Evolutionary conservation across 2,329 filamentous ascomycete species (phyloP).

Genomic region (Epichloe elymi): DNA sequence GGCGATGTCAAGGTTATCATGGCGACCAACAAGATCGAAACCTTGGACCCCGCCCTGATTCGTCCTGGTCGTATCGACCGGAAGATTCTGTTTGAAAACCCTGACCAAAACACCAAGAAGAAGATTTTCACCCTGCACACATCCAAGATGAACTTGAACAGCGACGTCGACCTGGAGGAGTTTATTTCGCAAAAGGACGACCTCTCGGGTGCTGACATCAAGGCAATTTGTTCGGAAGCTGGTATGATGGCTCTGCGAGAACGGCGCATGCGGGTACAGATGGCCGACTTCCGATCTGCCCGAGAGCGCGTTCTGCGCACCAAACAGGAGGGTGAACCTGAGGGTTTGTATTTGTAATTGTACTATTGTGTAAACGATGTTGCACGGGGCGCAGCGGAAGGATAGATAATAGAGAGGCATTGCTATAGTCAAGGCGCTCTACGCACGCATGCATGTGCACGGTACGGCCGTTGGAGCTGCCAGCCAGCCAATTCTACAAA

Average conservation of each 20-base stretch:
- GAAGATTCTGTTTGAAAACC: constrained; percentile 71
- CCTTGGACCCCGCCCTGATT: constrained; percentile 88
- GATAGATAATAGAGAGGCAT: background rate
- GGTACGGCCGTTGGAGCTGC: background rate
- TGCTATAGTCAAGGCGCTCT: background rate
- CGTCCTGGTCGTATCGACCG: constrained; percentile 95
- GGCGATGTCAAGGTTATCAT: constrained; percentile 99
- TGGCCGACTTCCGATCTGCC: constrained; percentile 92
- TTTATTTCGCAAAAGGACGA: constrained; percentile 99
- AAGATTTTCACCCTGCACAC: constrained; percentile 99
- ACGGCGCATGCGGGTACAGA: constrained; percentile 94
- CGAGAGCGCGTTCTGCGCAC: constrained; percentile 93
- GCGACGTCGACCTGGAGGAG: constrained; percentile 96
- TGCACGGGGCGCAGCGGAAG: background rate
- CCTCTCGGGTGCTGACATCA: constrained; percentile 92
- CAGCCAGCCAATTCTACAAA: no score
- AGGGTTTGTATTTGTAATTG: constrained; percentile 90
- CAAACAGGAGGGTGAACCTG: constrained; percentile 95
- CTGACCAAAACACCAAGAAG: constrained; percentile 74
- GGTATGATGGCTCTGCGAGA: constrained; percentile 89
- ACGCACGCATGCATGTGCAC: background rate
- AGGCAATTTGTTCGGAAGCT: constrained; percentile 96
- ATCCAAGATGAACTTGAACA: constrained; percentile 92
- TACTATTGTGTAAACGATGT: constrained; percentile 9
- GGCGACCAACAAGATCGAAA: constrained; percentile 99